Evolutionary conservation across 129 eudicot genomes (phyloP), one percentile per base, ranked within the genome.

Genomic region (Glebionis coronaria): DNA sequence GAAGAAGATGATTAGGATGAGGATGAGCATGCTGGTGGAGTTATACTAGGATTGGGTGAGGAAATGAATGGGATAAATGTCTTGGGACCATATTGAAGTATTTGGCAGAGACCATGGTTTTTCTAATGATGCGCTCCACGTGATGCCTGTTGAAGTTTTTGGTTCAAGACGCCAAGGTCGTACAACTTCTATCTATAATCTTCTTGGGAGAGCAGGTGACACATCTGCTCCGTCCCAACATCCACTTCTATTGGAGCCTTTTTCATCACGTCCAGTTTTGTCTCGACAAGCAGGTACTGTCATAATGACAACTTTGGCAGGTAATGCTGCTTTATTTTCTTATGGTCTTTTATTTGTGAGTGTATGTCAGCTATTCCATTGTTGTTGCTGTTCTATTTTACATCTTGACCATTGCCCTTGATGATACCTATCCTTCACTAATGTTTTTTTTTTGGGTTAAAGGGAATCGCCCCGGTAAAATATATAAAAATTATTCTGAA

Each of bases 131-230:
- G 72, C 95, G 40, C 81, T 88, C 31, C 97, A 92, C 54, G 95
- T 93, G 64, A 88, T 93, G 98, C 98, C 98, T 56, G 97, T 93
- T 82, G 98, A 93, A 81, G 87, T 93, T 54, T 86, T 93, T 75
- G 96, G 96, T 67, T 86, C 96, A 47, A 86, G 98, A 63, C 86
- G 96, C 9, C 98, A 86, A 67, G 98, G 96, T 59, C 96, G 98
- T 50, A 84, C 95, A 19, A 88, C 98, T 4, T 93, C 98, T 71
- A 92, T 92, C 45, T 92, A 92, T 68, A 93, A 86, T 82, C 84
- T 88, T 38, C 70, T 93, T 69, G 98, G 96, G 21, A 88, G 98
- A 79, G 77, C 85, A 54, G 85, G 89, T 76, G 96, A 88, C 16
- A 74, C 68, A 38, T 72, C 86, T 73, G 80, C 72, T 29, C 82